phyloP scores from a whole-genome alignment of 805 yeast species.

The Saccharomycopsis malanga region DNA sequence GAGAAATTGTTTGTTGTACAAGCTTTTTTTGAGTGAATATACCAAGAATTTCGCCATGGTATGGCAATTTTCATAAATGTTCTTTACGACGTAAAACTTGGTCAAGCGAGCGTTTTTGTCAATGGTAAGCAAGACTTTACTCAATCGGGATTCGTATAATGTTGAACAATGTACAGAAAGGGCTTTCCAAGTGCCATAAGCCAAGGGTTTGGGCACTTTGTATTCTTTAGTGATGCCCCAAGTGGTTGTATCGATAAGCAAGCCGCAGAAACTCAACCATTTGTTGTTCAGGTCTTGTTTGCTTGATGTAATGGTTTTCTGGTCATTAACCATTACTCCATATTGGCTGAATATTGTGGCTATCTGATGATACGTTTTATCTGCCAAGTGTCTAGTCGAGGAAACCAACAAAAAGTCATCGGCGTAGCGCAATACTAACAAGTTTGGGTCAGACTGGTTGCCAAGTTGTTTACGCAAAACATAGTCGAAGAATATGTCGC shows the following conservation, averaged over 20 bases:
- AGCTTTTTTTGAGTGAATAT: not conserved
- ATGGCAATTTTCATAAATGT: not conserved
- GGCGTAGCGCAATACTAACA: slow-evolving; percentile 47
- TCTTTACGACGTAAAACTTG: not conserved
- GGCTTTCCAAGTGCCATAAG: not conserved
- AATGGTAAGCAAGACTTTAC: not conserved
- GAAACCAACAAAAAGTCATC: slow-evolving; percentile 83
- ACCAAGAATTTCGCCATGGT: not conserved
- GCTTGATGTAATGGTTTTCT: slow-evolving; percentile 1
- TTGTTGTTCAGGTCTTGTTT: not conserved
- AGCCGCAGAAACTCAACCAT: slow-evolving; percentile 12
- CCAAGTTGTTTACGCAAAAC: slow-evolving; percentile 31
- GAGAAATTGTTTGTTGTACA: no score
- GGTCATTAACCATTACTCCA: slow-evolving; percentile 6
- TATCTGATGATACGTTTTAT: slow-evolving; percentile 23
- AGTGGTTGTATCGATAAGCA: not conserved
- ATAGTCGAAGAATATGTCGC: slow-evolving; percentile 65
- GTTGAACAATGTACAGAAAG: not conserved
- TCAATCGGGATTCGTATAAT: not conserved
- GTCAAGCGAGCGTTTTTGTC: not conserved
- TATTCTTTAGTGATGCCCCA: slow-evolving; percentile 6
- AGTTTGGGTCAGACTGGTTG: slow-evolving; percentile 27
- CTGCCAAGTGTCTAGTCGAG: slow-evolving; percentile 30
- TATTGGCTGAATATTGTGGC: not conserved
- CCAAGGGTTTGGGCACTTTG: not conserved